A percentile compares a stretch with the other conserved stretches of the same genome.
phyloP scores from a whole-genome alignment of 768 basidiomycete species.

The Candolleomyces aberdarensis region DNA sequence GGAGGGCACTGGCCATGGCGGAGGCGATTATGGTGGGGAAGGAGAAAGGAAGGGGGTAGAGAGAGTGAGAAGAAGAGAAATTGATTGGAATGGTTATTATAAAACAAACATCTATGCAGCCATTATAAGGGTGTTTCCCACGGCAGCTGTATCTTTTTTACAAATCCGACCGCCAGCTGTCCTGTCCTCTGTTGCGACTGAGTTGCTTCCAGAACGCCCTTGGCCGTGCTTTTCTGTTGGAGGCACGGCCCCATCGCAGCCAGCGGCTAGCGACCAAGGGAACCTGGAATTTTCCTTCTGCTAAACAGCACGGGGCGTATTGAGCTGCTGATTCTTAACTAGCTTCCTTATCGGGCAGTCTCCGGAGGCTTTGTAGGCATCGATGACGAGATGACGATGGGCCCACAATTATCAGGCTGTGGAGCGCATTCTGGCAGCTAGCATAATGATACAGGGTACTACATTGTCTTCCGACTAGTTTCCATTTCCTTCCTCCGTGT shows the following conservation, averaged over 20 bases:
- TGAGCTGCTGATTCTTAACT: slow-evolving; percentile 8
- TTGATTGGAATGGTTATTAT: slow-evolving; percentile 25
- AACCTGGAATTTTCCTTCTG: not conserved
- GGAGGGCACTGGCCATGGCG: slow-evolving; percentile 20
- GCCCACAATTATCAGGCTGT: not conserved
- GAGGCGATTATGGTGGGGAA: slow-evolving; percentile 19
- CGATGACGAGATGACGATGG: slow-evolving; percentile 5
- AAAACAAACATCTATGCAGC: slow-evolving; percentile 23
- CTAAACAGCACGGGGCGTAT: not conserved
- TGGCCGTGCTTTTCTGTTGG: not conserved
- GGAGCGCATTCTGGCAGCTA: not conserved
- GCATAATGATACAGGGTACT: not conserved
- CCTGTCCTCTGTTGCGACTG: not conserved
- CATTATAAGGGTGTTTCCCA: slow-evolving; percentile 26
- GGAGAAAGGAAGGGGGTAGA: slow-evolving; percentile 21
- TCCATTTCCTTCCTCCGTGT: slow-evolving; percentile 28
- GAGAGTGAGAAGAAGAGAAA: slow-evolving; percentile 26
- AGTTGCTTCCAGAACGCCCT: not conserved
- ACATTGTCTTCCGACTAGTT: not conserved
- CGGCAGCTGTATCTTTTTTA: slow-evolving; percentile 21
- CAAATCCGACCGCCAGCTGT: not conserved
- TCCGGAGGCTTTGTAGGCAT: not conserved
- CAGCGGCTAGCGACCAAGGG: not conserved
- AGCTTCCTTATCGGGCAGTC: slow-evolving; percentile 10
- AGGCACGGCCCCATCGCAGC: not conserved